Conservation (phyloP, 306 rosid genomes). For the Lotus japonicus region DNA sequence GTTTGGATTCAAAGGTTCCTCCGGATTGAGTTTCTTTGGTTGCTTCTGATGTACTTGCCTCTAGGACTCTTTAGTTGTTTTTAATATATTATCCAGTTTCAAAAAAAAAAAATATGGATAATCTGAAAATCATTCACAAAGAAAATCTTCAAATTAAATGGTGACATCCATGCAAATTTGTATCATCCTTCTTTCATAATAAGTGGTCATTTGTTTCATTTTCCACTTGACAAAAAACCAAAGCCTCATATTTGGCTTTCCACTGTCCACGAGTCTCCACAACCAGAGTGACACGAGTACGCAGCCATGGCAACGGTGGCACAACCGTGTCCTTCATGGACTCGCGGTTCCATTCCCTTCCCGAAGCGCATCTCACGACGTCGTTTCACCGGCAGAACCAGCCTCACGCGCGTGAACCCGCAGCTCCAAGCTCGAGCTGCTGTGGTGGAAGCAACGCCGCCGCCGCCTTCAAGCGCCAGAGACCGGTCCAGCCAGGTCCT, state of each 20-base stretch:
- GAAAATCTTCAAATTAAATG: no score
- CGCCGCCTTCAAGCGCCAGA: constrained; percentile 35
- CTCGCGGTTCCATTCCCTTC: constrained; percentile 15
- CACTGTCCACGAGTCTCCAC: not conserved
- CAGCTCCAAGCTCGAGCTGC: constrained; percentile 31
- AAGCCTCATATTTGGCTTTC: not conserved
- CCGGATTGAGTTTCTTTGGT: no score
- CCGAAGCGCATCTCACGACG: constrained; percentile 6
- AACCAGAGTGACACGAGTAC: not conserved
- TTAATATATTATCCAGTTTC: no score
- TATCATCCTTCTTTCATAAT: no score
- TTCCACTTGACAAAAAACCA: no score
- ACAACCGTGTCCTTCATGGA: constrained; percentile 29
- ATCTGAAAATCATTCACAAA: no score
- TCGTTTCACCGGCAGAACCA: constrained; percentile 9
- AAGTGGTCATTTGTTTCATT: no score
- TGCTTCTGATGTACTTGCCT: no score
- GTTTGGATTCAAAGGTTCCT: no score
- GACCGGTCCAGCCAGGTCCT: constrained; percentile 21
- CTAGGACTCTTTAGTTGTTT: no score
- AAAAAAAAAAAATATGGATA: no score
- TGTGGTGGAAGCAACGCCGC: constrained; percentile 42
- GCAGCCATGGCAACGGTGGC: constrained; percentile 20
- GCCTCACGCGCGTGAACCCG: not conserved
- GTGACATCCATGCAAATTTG: no score